Evolutionary conservation across 192 early-diverging fungal species (phyloP), one percentile per base, ranked within the genome.

Genomic region (Linderina pennispora): DNA sequence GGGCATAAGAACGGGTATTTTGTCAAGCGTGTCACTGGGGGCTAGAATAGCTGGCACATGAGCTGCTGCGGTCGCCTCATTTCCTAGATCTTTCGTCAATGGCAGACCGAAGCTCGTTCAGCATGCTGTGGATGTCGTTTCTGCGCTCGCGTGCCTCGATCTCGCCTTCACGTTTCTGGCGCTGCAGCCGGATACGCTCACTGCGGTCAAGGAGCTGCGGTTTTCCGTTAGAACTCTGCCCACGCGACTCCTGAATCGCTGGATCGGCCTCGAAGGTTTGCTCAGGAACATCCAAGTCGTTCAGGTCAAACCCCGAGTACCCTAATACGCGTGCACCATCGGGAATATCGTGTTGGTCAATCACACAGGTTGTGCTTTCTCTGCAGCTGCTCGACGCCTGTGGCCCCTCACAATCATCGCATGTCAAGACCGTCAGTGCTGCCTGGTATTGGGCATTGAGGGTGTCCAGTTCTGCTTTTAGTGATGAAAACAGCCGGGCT

Each of bases 1-100:
- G 53, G 60, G 26, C 60, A 63, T 23, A 63, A 63, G 22, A 63
- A 63, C 34, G 60, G 60, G 8, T 63, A 63, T 38, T 63, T 50
- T 55, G 48, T 63, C 23, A 40, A n/a, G n/a, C n/a, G n/a, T n/a
- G n/a, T n/a, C n/a, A n/a, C n/a, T n/a, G n/a, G n/a, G n/a, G 48
- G 6, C 8, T 8, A 31, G 43, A 17, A 15, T 41, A 18, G 33
- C 39, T 10, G 32, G 8, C 28, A 16, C 22, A 36, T 8, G 17
- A 25, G 26, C 32, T 9, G 23, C n/a, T 24, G 38, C 21, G 26
- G 15, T 42, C 34, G 9, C 37, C 8, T 36, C 32, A 36, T 10
- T 23, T 14, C 23, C 15, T 62, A 24, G 45, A 20, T 6, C 60
- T 43, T 21, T 10, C 46, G 17, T 42, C 53, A 25, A 72, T 64